Evolutionary conservation across 106 monocot genomes (phyloP).

Genomic region (Apostasia shenzhenica): DNA sequence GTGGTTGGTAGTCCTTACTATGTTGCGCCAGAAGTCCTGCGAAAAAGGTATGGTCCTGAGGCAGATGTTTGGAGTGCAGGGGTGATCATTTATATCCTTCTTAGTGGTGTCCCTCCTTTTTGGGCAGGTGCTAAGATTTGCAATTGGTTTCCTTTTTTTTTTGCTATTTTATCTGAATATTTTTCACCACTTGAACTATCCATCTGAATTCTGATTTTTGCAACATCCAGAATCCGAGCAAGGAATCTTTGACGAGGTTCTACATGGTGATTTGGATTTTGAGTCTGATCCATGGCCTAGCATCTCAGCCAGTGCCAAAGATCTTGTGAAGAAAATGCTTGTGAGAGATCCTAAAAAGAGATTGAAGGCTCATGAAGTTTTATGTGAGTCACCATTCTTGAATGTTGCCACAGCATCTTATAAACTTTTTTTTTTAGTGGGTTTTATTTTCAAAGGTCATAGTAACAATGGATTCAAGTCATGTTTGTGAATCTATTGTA

Average conservation of each 20-base stretch:
- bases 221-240: constrained; percentile 5
- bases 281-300: constrained; percentile 23
- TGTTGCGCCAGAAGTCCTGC: constrained; percentile 25
- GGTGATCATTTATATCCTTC: constrained; percentile 22
- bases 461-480: too few relatives aligned
- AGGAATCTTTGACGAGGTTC: constrained; percentile 22
- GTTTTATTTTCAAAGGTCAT: too few relatives aligned
- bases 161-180: not conserved
- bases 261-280: constrained; percentile 18
- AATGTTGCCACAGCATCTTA: not conserved
- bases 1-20: constrained; percentile 24
- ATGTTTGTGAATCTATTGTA: too few relatives aligned
- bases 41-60: constrained; percentile 17
- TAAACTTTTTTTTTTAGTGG: too few relatives aligned
- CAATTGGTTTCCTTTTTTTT: not conserved
- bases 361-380: constrained; percentile 19
- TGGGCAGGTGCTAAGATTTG: constrained; percentile 16
- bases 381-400: constrained; percentile 11
- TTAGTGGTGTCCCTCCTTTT: constrained; percentile 23
- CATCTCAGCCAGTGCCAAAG: constrained; percentile 18
- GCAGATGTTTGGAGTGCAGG: constrained; percentile 27
- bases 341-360: constrained; percentile 16
- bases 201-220: not conserved
- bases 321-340: constrained; percentile 24
- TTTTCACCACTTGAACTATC: not conserved